These are phyloP conservation scores for Urochloa ruziziensis DNA, from an alignment of 176 grass and related monocot species.

Conservation along the genomic window DNA sequence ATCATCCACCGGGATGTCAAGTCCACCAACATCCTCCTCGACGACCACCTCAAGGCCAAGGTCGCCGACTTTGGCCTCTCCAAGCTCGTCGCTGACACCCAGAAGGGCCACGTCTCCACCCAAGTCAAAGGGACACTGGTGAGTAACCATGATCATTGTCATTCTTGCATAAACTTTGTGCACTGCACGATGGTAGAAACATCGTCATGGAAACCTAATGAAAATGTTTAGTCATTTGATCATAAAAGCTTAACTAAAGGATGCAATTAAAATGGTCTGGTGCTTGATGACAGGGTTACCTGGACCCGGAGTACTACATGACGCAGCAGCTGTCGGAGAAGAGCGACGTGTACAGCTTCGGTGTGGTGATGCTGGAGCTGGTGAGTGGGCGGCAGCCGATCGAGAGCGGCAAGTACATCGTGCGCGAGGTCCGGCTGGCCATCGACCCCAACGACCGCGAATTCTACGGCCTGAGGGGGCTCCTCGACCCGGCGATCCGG, in stretches of 20 bases:
- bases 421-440: constrained; percentile 41
- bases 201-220: neutral
- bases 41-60: constrained; percentile 70
- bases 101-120: constrained; percentile 52
- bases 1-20: constrained; percentile 73
- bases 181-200: neutral
- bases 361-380: constrained; percentile 62
- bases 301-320: constrained; percentile 79
- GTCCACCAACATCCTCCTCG: constrained; percentile 73
- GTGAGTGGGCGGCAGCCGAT: constrained; percentile 53
- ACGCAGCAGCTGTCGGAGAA: constrained; percentile 69
- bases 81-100: constrained; percentile 50
- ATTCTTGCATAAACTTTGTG: too few relatives aligned
- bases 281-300: constrained; percentile 45
- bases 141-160: neutral
- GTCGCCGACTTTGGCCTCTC: constrained; percentile 72
- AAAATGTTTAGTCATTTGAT: neutral
- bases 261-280: neutral
- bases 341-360: constrained; percentile 76
- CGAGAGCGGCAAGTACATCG: constrained; percentile 35
- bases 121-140: constrained; percentile 80
- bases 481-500: constrained; percentile 49
- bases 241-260: neutral
- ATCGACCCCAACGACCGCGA: constrained; percentile 53
- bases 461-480: constrained; percentile 36